phyloP scores from a whole-genome alignment of 129 eudicot genomes.

The Smallanthus sonchifolius region DNA sequence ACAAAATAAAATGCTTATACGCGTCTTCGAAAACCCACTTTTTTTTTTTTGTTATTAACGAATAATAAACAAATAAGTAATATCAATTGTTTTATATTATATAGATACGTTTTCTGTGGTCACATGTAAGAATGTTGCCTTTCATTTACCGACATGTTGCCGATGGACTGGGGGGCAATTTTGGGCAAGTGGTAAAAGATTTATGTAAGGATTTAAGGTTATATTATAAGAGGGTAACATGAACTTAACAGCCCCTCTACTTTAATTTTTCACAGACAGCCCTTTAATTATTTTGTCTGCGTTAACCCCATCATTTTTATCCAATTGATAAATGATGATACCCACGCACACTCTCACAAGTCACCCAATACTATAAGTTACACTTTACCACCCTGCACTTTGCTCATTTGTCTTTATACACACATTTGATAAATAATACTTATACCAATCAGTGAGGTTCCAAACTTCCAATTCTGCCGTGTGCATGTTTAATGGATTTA shows the following conservation, averaged over 20 bases:
- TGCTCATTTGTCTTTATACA: not conserved
- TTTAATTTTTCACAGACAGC: slow-evolving; percentile 24
- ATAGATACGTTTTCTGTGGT: slow-evolving; percentile 9
- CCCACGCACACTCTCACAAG: slow-evolving; percentile 14
- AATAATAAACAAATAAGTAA: not conserved
- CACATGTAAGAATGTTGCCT: slow-evolving; percentile 28
- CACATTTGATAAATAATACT: no score
- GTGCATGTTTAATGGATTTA: no score
- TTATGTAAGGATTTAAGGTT: slow-evolving; percentile 22
- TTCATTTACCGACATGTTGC: slow-evolving; percentile 36
- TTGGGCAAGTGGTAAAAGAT: slow-evolving; percentile 34
- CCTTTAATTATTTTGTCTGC: slow-evolving; percentile 36
- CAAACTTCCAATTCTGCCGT: no score
- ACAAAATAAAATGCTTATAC: no score
- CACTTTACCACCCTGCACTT: slow-evolving; percentile 19
- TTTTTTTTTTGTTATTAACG: not conserved
- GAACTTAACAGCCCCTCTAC: slow-evolving; percentile 28
- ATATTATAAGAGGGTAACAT: slow-evolving; percentile 5
- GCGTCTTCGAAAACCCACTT: no score
- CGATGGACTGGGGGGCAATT: slow-evolving; percentile 33
- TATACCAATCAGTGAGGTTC: no score
- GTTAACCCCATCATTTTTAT: slow-evolving; percentile 21
- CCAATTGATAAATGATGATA: slow-evolving; percentile 20
- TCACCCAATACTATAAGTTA: not conserved
- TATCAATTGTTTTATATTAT: not conserved